A percentile compares a stretch with the other conserved stretches of the same genome.
Conservation (phyloP, 75 land plant species). For the Sequoia sempervirens region DNA sequence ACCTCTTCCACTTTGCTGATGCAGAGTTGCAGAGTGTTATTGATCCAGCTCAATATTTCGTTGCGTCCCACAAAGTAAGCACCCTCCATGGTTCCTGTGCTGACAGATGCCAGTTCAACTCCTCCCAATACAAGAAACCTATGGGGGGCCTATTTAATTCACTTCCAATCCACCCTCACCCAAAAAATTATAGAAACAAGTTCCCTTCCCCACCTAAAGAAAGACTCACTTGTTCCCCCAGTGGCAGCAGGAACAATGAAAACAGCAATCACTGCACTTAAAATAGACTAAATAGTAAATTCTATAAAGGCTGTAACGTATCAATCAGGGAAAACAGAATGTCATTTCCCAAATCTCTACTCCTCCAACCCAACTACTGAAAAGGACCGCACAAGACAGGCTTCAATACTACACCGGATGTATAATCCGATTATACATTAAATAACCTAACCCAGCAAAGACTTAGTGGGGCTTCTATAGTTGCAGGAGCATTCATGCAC, state of each 20-base stretch:
- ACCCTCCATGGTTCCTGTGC: constrained; percentile 30
- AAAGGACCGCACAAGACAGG: not conserved
- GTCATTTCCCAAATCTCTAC: not conserved
- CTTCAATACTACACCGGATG: not conserved
- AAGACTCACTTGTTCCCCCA: not conserved
- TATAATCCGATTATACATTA: not conserved
- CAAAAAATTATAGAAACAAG: not conserved
- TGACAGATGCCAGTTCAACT: constrained; percentile 15
- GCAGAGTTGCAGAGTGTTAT: constrained; percentile 22
- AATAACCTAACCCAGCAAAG: not conserved
- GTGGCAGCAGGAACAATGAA: not conserved
- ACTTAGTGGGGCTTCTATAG: not conserved
- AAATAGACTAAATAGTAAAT: not conserved
- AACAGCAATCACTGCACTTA: not conserved
- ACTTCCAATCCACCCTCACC: not conserved
- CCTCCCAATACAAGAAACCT: not conserved
- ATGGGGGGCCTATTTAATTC: not conserved
- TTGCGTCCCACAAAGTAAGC: constrained; percentile 33
- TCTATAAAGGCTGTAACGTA: not conserved
- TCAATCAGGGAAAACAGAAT: not conserved
- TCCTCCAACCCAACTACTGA: constrained; percentile 1
- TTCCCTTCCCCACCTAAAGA: not conserved
- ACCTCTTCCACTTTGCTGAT: constrained; percentile 33
- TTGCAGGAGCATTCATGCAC: not conserved
- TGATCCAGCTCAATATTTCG: constrained; percentile 27